Evolutionary conservation across 345 rosid genomes (phyloP), one percentile per base, ranked within the genome.

Genomic region (Aegle marmelos): DNA sequence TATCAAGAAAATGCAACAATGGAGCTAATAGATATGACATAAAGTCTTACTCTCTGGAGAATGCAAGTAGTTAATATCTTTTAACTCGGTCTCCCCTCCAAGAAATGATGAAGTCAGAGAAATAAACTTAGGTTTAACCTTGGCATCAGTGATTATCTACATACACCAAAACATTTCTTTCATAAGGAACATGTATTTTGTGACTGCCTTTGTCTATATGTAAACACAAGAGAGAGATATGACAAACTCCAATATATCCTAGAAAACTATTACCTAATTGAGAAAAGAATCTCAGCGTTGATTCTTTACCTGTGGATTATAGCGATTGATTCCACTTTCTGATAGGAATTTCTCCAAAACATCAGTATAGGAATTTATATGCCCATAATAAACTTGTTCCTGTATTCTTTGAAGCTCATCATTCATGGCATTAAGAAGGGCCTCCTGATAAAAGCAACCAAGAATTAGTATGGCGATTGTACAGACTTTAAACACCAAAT

Each of bases 311-410:
- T 87, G 96, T 61, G 98, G 97, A 83, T 94, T 96, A 85, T 96
- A 94, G 79, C 98, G 99, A 86, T 86, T 87, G 74, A 96, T 82
- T 81, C 98, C 94, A 87, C 76, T 89, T 89, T 96, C 99, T 17
- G 91, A 87, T 53, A 96, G 88, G 78, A 92, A 84, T 77, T 94
- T 94, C 86, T 96, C 97, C 86, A 94, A 84, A 69, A 96, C 91
- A 82, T 96, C 89, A 68, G 99, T 91, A 69, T 65, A 92, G 73
- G 98, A 90, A 81, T 83, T 92, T 86, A 96, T 90, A 68, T 92
- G 94, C 10, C 99, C 98, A 64, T 87, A 94, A 78, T 96, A 96
- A 82, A 96, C 98, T 86, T 94, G 97, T 82, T 96, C 98, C 82
- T 96, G 99, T 81, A 96, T 89, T 86, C 88, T 96, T 61, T 93